Evolutionary conservation across 768 basidiomycete species (phyloP).

Genomic region (Kwoniella bestiolae): DNA sequence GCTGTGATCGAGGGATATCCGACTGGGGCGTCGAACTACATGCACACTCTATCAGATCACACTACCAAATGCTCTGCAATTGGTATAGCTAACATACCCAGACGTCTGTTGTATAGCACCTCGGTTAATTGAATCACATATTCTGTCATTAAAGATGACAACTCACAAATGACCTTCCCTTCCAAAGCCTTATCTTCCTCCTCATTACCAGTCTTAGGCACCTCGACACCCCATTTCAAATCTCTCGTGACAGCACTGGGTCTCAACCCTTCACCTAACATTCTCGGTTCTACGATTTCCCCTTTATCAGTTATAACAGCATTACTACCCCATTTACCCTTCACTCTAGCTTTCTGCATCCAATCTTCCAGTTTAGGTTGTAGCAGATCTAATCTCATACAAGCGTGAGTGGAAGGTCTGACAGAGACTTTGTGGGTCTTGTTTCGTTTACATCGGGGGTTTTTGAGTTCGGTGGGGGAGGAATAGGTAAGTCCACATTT

Average conservation of each 20-base stretch:
- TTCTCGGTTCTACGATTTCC: constrained; percentile 82
- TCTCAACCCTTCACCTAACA: constrained; percentile 76
- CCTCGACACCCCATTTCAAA: constrained; percentile 92
- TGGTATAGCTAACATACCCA: constrained; percentile 91
- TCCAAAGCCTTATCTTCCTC: constrained; percentile 83
- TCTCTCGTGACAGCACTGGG: constrained; percentile 93
- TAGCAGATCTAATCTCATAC: constrained; percentile 79
- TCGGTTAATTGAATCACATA: too few relatives aligned
- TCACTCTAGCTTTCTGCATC: constrained; percentile 77
- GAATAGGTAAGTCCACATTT: constrained; percentile 88
- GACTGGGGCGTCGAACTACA: constrained; percentile 95
- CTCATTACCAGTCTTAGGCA: constrained; percentile 69
- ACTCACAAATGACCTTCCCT: constrained; percentile 92
- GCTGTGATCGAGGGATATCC: constrained; percentile 98
- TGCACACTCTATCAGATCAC: too few relatives aligned
- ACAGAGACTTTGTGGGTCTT: constrained; percentile 77
- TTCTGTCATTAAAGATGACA: not conserved
- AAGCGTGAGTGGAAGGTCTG: constrained; percentile 84
- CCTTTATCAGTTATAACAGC: constrained; percentile 86
- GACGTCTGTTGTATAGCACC: too few relatives aligned
- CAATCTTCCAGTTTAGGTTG: constrained; percentile 84
- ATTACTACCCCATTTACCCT: constrained; percentile 91
- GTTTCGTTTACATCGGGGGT: constrained; percentile 90
- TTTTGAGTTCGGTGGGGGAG: constrained; percentile 81
- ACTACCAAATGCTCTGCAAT: too few relatives aligned